Base-by-base conservation (phyloP, 129 eudicot genomes). In the Pittosporum tobira region DNA sequence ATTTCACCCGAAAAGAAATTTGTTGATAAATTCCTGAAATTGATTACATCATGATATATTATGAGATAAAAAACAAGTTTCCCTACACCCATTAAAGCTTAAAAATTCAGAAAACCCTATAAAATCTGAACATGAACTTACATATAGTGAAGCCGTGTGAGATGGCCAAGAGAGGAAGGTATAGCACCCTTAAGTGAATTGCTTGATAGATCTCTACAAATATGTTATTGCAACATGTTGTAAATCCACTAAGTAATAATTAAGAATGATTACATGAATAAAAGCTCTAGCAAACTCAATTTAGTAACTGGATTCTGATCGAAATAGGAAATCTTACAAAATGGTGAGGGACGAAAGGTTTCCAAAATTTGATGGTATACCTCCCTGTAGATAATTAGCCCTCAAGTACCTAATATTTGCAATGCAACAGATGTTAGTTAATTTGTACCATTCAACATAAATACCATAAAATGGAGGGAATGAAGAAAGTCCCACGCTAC, bases 1-100 rank as follows among this genome's bases (percentile, higher is more conserved):
- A 91, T 78, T 79, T 86, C 98, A 31, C 98, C 98, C 23, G 90
- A 71, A 52, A 91, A 83, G 76, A 83, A 86, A 77, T 91, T 91
- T 47, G 88, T 59, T 1, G 98, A 91, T 71, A 91, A 76, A 51
- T 91, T 91, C 76, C 98, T 91, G 75, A 15, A 67, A 44, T 21
- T 59, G 19, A 21, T 46, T 14, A 23, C 21, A 63, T 0, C 22
- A 29, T 36, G 38, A 45, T 21, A 59, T 13, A 22, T 12, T 34
- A 58, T 7, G 26, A 52, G 8, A 19, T 2, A 16, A 31, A 38
- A 12, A 30, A 18, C 27, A 8, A 16, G 0, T 52, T 52, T 14
- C 27, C 7, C 5, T 13, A 19, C 7, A 0, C 0, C 20, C 28
- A 31, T 19, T 6, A 8, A 18, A 9, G 36, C 36, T 21, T 56